Conservation (phyloP, 75 land plant species). For the Pinus albicaulis region DNA sequence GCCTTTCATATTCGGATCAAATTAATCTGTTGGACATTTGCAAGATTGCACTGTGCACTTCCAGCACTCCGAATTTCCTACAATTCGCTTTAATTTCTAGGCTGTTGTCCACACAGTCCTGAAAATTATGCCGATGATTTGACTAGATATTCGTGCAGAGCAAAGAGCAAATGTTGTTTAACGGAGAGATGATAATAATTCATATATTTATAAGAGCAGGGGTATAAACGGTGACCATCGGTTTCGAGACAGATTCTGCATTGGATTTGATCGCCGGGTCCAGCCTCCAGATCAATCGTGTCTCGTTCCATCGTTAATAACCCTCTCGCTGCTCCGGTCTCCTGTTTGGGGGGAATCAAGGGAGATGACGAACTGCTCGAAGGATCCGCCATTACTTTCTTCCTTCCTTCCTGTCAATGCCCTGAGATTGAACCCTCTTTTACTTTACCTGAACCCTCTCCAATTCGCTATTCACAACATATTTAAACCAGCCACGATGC, state of each 20-base stretch:
- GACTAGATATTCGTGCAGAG: not conserved
- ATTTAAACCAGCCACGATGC: no score
- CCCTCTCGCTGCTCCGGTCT: no score
- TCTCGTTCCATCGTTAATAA: conserved; percentile 18
- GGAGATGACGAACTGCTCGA: no score
- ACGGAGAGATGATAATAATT: not conserved
- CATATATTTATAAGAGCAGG: not conserved
- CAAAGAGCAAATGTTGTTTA: not conserved
- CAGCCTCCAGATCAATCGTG: conserved; percentile 89
- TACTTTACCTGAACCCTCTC: no score
- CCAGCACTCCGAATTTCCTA: not conserved
- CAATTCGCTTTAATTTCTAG: not conserved
- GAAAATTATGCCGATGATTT: not conserved
- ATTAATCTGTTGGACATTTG: no score
- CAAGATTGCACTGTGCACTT: no score
- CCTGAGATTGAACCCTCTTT: no score
- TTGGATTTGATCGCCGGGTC: conserved; percentile 89
- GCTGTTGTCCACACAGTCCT: not conserved
- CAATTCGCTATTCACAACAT: no score
- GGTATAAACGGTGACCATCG: conserved; percentile 50
- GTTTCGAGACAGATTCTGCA: conserved; percentile 96
- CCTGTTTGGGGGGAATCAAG: no score
- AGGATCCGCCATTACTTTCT: no score
- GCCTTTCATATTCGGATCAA: no score
- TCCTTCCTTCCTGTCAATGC: no score